phyloP scores from a whole-genome alignment of 2,329 filamentous ascomycete species.

The Colletotrichum theobromicola region DNA sequence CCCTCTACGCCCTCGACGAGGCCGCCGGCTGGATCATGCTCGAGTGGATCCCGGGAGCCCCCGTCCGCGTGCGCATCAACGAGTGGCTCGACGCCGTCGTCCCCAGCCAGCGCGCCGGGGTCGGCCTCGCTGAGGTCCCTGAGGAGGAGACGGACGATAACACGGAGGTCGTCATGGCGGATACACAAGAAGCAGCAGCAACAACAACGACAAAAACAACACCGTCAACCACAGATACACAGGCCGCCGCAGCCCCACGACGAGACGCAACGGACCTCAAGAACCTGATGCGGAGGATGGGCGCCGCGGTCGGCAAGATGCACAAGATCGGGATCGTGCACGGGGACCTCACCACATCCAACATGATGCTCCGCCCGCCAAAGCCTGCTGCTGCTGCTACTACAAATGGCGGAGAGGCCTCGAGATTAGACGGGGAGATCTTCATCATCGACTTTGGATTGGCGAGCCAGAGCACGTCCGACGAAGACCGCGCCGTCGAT shows the following conservation, averaged over 20 bases:
- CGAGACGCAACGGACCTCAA: slow-evolving; percentile 56
- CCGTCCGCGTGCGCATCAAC: slow-evolving; percentile 74
- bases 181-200: slow-evolving; percentile 7
- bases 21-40: slow-evolving; percentile 76
- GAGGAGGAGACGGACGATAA: slow-evolving; percentile 21
- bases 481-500: slow-evolving; percentile 95
- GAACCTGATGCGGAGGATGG: slow-evolving; percentile 73
- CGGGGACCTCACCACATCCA: slow-evolving; percentile 96
- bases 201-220: slow-evolving; percentile 26
- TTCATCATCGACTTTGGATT: slow-evolving; percentile 95
- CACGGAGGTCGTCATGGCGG: slow-evolving; percentile 33
- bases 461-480: slow-evolving; percentile 78
- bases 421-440: slow-evolving; percentile 70
- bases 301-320: slow-evolving; percentile 73
- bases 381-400: slow-evolving; percentile 21
- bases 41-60: slow-evolving; percentile 81
- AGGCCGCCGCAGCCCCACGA: slow-evolving; percentile 29
- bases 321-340: slow-evolving; percentile 89
- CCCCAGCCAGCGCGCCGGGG: neutral
- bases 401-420: slow-evolving; percentile 14
- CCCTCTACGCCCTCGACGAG: slow-evolving; percentile 74
- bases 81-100: slow-evolving; percentile 60
- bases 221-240: too few relatives aligned
- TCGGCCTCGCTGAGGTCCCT: neutral
- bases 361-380: slow-evolving; percentile 78